Evolutionary conservation across 2,329 filamentous ascomycete genomes (phyloP), one percentile per base, ranked within the genome.

Genomic region (Keithomyces neogunnii): DNA sequence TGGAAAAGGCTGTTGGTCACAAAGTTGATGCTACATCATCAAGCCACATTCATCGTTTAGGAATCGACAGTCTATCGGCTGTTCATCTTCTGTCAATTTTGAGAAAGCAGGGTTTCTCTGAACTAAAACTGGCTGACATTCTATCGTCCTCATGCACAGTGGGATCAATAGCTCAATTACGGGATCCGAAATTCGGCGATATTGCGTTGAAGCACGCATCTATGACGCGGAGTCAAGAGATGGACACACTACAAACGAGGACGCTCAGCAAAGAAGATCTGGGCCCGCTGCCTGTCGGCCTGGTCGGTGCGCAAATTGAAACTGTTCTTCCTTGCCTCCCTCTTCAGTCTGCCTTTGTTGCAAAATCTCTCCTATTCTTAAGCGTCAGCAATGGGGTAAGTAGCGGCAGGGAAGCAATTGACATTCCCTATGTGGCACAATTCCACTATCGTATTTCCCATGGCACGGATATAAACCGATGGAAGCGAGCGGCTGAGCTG

Each of bases 21-120:
- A 52, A 49, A 29, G 43, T 45, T n/a, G 10, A 42, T n/a, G 48
- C 47, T 9, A 32, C 26, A 4, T 33, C 48, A 2, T 45, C 50
- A 13, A 57, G 54, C 49, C 52, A n/a, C 30, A 47, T 55, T 29
- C 48, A 46, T 43, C 8, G 48, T 30, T 50, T 59, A 19, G 57
- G 57, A 36, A 51, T 59, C 30, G 56, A 59, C 55, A 59, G 57
- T 44, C 54, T 59, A 3, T 56, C 53, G 1, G 56, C 35, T 6
- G 50, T 59, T 5, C 55, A 59, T 50, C 50, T 59, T n/a, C 13
- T 59, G 30, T 51, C 54, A 4, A 32, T 56, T 0, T 47, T 59
- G 11, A 49, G 49, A 26, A 48, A 43, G 11, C 52, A 49, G 26
- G 57, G 57, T 19, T 55, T 58, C 36, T 9, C 30, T 13, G 49